Evolutionary conservation across 768 basidiomycete species (phyloP).

Genomic region (Aureoboletus auriporus): DNA sequence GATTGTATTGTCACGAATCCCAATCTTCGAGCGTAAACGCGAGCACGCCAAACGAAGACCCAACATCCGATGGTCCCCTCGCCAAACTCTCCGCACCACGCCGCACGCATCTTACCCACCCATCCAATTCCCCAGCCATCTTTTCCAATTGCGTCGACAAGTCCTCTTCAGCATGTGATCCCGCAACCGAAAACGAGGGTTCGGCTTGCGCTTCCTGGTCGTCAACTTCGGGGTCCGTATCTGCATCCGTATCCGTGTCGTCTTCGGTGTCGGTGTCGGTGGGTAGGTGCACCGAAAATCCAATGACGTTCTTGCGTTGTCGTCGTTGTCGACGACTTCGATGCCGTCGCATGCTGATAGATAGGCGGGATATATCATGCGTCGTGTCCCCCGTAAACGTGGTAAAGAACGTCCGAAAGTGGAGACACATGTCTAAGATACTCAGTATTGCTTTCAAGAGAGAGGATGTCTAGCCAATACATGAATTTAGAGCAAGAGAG

Average conservation of each 20-base stretch:
- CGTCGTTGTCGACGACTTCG: constrained; percentile 57
- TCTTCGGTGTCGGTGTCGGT: constrained; percentile 23
- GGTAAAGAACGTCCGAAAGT: constrained; percentile 63
- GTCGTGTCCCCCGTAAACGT: constrained; percentile 59
- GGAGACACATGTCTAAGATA: constrained; percentile 69
- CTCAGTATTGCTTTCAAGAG: constrained; percentile 63
- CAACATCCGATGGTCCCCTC: constrained; percentile 54
- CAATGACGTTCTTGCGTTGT: constrained; percentile 55
- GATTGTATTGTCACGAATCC: constrained; percentile 38
- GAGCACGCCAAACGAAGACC: constrained; percentile 63
- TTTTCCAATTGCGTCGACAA: constrained; percentile 52
- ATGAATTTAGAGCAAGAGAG: not conserved
- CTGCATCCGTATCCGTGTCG: constrained; percentile 35
- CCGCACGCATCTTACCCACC: constrained; percentile 63
- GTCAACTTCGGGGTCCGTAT: not conserved
- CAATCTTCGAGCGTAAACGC: constrained; percentile 80
- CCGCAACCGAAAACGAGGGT: constrained; percentile 41
- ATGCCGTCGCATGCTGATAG: constrained; percentile 52
- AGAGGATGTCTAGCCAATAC: constrained; percentile 49
- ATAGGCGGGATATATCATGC: constrained; percentile 50
- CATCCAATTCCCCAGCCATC: constrained; percentile 67
- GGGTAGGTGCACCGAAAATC: constrained; percentile 45
- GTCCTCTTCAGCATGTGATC: constrained; percentile 42
- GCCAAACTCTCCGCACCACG: constrained; percentile 69
- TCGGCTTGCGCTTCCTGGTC: constrained; percentile 19